Conservation (phyloP, 1,284 basidiomycete species). For the Ceratorhiza oryzae-sativae region DNA sequence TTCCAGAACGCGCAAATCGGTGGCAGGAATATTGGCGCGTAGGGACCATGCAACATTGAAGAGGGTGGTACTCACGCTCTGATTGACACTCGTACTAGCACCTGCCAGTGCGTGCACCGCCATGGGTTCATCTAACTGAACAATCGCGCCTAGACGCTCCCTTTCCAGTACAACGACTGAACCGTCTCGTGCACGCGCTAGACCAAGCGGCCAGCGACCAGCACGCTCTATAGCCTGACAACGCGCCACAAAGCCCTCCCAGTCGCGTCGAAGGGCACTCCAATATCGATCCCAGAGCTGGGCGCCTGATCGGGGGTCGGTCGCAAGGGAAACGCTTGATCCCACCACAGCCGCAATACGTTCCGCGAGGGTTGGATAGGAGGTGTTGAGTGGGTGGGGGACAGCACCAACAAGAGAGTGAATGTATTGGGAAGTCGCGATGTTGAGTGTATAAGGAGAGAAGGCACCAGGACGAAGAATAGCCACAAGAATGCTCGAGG, state of each 20-base stretch:
- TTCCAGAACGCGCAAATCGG: slow-evolving; percentile 35
- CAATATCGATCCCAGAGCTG: slow-evolving; percentile 80
- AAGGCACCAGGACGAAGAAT: slow-evolving; percentile 88
- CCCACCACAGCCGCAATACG: slow-evolving; percentile 87
- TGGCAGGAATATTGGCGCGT: slow-evolving; percentile 30
- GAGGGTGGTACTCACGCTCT: slow-evolving; percentile 14
- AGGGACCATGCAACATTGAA: slow-evolving; percentile 40
- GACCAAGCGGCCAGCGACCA: slow-evolving; percentile 80
- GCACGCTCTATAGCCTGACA: slow-evolving; percentile 86
- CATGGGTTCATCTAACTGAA: slow-evolving; percentile 72
- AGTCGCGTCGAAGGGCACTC: slow-evolving; percentile 85
- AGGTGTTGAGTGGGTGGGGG: slow-evolving; percentile 61
- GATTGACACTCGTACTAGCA: slow-evolving; percentile 19
- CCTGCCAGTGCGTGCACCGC: slow-evolving; percentile 55
- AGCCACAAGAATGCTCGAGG: slow-evolving; percentile 76
- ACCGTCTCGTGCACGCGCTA: slow-evolving; percentile 61
- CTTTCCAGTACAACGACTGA: slow-evolving; percentile 75
- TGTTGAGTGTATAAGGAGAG: slow-evolving; percentile 78
- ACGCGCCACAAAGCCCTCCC: slow-evolving; percentile 90
- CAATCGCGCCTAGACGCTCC: slow-evolving; percentile 72
- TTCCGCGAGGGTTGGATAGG: slow-evolving; percentile 73
- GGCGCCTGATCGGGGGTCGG: slow-evolving; percentile 79
- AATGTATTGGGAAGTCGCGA: slow-evolving; percentile 79
- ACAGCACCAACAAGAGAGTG: slow-evolving; percentile 64
- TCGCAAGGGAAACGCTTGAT: slow-evolving; percentile 75